Evolutionary conservation across 1,284 basidiomycete genomes (phyloP), one percentile per base, ranked within the genome.

Genomic region (Sparassis latifolia): DNA sequence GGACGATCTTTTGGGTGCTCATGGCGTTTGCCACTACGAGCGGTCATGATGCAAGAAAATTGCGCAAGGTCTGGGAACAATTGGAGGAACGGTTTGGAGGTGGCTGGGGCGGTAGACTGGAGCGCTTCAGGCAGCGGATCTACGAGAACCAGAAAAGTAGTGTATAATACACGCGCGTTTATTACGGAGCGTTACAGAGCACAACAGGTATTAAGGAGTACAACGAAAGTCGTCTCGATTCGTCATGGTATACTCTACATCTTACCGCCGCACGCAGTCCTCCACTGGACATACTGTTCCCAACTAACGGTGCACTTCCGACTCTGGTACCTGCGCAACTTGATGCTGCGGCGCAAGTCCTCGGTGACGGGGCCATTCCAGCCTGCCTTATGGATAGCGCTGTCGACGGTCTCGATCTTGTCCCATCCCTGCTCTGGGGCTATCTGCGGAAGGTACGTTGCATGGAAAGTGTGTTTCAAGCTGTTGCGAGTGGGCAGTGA

Each of bases 371-470:
- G 67, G 1, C 92, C 92, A 50, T 71, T 79, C 82, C 87, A 97
- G 3, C 92, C 94, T 4, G 94, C 92, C 70, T 99, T 99, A 52
- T 82, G 80, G 55, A 98, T 93, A 10, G 93, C 92, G 59, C 84
- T 92, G 59, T 95, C 86, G 42, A 99, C 74, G 2, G 96, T 86
- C 64, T 97, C 89, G 48, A 85, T 72, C 74, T 89, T 89, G 52
- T 84, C 81, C 96, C 96, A 99, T 2, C 91, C 93, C 69, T 98
- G 96, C 45, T 92, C 92, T 0, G 85, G 80, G 40, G 90, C 86
- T 48, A 99, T 88, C 54, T 98, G 87, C 2, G 96, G 96, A n/a
- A 99, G 78, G 67, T 97, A 99, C 1, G 92, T 96, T 2, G 95
- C 95, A 3, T 83, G 83, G 57, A 97, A 84, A 2, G 75, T 74